Conservation (phyloP, 257 asterid genomes). For the Solanum commersonii region DNA sequence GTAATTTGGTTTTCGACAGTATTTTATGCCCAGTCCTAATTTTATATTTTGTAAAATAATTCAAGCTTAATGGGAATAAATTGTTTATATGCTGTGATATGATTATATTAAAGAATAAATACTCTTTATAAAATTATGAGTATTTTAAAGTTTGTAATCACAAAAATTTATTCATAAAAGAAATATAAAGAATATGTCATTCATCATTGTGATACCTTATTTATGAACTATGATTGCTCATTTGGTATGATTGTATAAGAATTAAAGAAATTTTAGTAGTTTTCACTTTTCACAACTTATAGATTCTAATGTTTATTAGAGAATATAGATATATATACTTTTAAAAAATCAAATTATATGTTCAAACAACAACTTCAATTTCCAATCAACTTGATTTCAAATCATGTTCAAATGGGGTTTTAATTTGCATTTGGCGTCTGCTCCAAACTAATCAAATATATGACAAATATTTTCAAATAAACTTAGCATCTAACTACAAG, state of each 20-base stretch:
- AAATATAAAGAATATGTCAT: background rate
- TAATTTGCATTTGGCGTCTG: background rate
- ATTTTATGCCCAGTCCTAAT: too few relatives aligned
- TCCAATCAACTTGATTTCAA: background rate
- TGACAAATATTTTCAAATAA: background rate
- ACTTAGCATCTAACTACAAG: background rate
- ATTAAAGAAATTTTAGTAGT: too few relatives aligned
- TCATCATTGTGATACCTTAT: background rate
- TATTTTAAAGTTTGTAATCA: too few relatives aligned
- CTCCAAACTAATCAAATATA: background rate
- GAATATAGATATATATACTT: too few relatives aligned
- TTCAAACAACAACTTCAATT: background rate
- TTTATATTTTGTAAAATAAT: too few relatives aligned
- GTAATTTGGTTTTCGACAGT: too few relatives aligned
- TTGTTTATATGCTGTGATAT: too few relatives aligned
- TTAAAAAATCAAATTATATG: background rate
- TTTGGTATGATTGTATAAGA: too few relatives aligned
- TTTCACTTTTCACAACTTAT: too few relatives aligned
- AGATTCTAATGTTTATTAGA: too few relatives aligned
- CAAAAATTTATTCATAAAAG: too few relatives aligned
- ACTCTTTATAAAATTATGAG: background rate
- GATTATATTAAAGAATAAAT: background rate
- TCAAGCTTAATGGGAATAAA: background rate
- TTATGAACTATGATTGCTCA: background rate
- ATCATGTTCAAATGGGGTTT: background rate